Evolutionary conservation across 1,139 yeast species (phyloP).

Genomic region (Yamadazyma siamensis): DNA sequence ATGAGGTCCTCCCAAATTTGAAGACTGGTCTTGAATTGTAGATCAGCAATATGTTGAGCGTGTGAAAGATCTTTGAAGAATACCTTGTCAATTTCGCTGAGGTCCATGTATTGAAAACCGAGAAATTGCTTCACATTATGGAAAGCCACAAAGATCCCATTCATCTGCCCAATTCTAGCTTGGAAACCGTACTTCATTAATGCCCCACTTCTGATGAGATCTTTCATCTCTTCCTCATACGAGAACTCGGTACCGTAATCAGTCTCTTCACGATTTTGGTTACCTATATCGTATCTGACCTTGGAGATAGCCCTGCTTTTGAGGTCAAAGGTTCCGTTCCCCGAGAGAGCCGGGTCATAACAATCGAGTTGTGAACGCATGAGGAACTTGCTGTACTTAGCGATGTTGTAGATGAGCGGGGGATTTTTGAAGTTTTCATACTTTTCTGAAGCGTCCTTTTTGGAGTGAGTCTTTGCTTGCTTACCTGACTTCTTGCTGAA

Average conservation of each 20-base stretch:
- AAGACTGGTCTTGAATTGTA: constrained; percentile 67
- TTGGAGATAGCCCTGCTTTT: constrained; percentile 91
- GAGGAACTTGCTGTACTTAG: constrained; percentile 63
- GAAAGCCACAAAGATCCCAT: constrained; percentile 89
- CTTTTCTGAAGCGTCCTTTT: constrained; percentile 2
- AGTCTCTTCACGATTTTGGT: constrained; percentile 47
- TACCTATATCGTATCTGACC: constrained; percentile 71
- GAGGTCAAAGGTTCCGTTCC: constrained; percentile 87
- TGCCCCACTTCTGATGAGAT: constrained; percentile 68
- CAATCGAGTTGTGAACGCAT: constrained; percentile 94
- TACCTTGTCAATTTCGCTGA: constrained; percentile 61
- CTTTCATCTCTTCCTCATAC: constrained; percentile 60
- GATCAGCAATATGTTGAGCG: constrained; percentile 58
- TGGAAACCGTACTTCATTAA: constrained; percentile 83
- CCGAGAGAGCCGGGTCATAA: constrained; percentile 71
- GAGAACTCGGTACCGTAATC: constrained; percentile 38
- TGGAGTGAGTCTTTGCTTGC: not conserved
- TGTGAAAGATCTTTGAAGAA: constrained; percentile 19
- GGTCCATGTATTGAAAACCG: constrained; percentile 87
- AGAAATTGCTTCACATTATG: constrained; percentile 79
- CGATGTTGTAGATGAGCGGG: constrained; percentile 60
- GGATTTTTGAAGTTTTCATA: constrained; percentile 16
- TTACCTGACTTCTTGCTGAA: not conserved
- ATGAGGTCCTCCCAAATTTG: constrained; percentile 54
- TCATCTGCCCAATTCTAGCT: constrained; percentile 95